phyloP scores from a whole-genome alignment of 1,284 basidiomycete genomes.

The Ceratobasidium sp. region DNA sequence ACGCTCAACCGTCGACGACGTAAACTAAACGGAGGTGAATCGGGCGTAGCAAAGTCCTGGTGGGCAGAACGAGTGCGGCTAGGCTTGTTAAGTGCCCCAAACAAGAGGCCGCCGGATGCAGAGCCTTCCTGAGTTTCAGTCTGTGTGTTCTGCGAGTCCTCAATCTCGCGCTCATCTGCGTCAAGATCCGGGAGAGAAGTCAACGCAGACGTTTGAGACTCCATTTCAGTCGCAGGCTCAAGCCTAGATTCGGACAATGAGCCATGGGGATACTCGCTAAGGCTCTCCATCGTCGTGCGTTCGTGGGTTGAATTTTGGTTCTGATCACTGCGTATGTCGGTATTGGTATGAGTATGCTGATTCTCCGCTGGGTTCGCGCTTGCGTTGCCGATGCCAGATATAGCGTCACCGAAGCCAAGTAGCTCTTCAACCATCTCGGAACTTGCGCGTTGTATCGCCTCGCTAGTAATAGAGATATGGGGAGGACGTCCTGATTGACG shows the following conservation, averaged over 20 bases:
- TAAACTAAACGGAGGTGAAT: conserved; percentile 23
- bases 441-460: neutral
- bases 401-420: conserved; percentile 2
- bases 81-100: conserved; percentile 8
- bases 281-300: neutral
- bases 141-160: neutral
- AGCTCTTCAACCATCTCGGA: neutral
- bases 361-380: neutral
- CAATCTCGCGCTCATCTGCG: neutral
- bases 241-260: neutral
- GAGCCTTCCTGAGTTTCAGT: neutral
- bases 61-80: neutral
- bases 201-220: conserved; percentile 23
- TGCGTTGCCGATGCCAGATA: neutral
- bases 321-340: neutral
- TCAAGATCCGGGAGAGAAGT: conserved; percentile 7
- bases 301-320: neutral
- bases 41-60: conserved; percentile 13
- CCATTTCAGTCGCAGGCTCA: neutral
- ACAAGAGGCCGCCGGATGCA: neutral
- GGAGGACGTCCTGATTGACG: neutral
- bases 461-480: too few relatives aligned
- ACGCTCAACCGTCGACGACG: neutral
- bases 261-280: neutral
- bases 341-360: neutral